phyloP scores from a whole-genome alignment of 371 early-diverging fungal genomes.

The Rhizopus delemar region DNA sequence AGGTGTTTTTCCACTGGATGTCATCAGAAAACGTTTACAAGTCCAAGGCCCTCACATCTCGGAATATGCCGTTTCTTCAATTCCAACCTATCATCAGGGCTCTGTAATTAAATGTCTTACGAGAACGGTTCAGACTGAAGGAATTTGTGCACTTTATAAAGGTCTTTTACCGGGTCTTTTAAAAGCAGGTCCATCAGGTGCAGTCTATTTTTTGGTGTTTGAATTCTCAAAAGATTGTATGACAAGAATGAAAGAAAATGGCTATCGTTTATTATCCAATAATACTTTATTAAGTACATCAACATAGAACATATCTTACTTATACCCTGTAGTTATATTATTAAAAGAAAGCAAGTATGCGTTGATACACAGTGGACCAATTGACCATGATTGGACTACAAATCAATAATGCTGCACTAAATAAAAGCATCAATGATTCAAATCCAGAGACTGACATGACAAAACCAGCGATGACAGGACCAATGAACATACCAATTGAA shows the following conservation, averaged over 20 bases:
- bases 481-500: slow-evolving; percentile 59
- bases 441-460: slow-evolving; percentile 41
- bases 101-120: slow-evolving; percentile 54
- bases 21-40: slow-evolving; percentile 74
- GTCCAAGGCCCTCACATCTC: slow-evolving; percentile 69
- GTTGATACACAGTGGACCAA: slow-evolving; percentile 30
- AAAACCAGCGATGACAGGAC: slow-evolving; percentile 59
- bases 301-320: background rate
- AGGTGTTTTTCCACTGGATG: slow-evolving; percentile 85
- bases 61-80: slow-evolving; percentile 47
- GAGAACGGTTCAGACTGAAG: slow-evolving; percentile 72
- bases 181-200: slow-evolving; percentile 81
- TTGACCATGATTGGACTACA: slow-evolving; percentile 50
- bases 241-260: slow-evolving; percentile 19
- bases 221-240: slow-evolving; percentile 50
- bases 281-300: background rate
- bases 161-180: slow-evolving; percentile 80
- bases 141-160: slow-evolving; percentile 76
- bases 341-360: slow-evolving; percentile 3
- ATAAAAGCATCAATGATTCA: slow-evolving; percentile 40
- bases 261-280: slow-evolving; percentile 5
- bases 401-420: slow-evolving; percentile 26
- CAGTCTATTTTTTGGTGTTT: slow-evolving; percentile 80
- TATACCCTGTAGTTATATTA: background rate
- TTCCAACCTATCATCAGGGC: slow-evolving; percentile 53